Base-by-base conservation (phyloP, 2,329 filamentous ascomycete species). In the Aureobasidium sp. region DNA sequence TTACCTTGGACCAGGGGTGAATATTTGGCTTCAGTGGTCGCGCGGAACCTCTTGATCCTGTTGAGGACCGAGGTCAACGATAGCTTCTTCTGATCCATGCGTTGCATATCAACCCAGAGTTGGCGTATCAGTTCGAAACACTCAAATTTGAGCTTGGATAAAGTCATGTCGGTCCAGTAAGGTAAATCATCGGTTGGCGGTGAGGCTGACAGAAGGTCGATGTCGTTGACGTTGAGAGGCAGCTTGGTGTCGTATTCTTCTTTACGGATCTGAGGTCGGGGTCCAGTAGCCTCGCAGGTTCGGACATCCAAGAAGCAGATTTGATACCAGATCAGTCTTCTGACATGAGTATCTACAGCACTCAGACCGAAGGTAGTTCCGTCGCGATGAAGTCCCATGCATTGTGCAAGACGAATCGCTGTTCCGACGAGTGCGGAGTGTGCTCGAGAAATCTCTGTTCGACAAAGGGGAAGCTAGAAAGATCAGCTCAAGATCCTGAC, bases 201-300 rank as follows among this genome's bases (percentile, higher is more conserved):
- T 2, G 76, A 75, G 6, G 73, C 66, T 51, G 72, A 77, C 56
- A 73, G 66, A n/a, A 91, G 76, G 57, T 87, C 84, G 2, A 77
- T 75, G 65, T 91, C 88, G 64, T 90, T 80, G 64, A 87, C 82
- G 70, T 91, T 90, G 12, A 88, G 75, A 0, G 89, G 89, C 29
- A 90, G 80, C 64, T 82, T 84, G 0, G 88, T 90, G 67, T 90
- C 87, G 71, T 87, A 91, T 68, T 91, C 88, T 25, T 89, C 87
- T 42, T 82, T 79, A n/a, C 87, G 82, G 60, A 91, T 90, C 58
- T 84, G 82, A 0, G 87, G 87, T 27, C 85, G 80, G 9, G 88
- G 88, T 0, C 88, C 89, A 65, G 89, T 88, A 1, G 86, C 84
- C 73, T 91, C 88, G 68, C 85, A 89, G 0, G 88, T 90, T 42